Percentiles rank a stretch among this genome's conserved stretches.
phyloP scores from a whole-genome alignment of 1,139 yeast genomes.

The Yamadazyma buinensis region DNA sequence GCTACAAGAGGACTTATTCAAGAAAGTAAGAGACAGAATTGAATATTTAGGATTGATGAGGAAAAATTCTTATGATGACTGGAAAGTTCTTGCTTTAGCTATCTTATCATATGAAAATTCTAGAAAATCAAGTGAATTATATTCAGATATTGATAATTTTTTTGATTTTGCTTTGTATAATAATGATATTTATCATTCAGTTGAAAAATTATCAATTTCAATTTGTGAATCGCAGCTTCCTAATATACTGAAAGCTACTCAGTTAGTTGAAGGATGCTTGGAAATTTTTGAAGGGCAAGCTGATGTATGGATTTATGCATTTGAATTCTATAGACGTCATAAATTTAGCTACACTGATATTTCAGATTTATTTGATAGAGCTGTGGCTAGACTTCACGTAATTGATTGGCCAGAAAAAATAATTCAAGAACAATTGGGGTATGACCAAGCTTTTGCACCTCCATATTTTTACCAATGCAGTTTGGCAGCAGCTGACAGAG shows the following conservation, averaged over 20 bases:
- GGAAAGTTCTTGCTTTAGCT: conserved; percentile 34
- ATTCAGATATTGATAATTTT: conserved; percentile 11
- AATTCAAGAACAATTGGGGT: conserved; percentile 43
- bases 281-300: conserved; percentile 27
- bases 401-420: conserved; percentile 53
- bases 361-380: conserved; percentile 26
- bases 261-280: conserved; percentile 24
- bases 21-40: conserved; percentile 10
- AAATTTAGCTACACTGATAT: conserved; percentile 18
- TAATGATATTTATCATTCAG: conserved; percentile 35
- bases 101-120: conserved; percentile 18
- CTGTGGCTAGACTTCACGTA: conserved; percentile 21
- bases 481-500: conserved; percentile 17
- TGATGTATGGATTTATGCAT: conserved; percentile 48
- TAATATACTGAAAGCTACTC: conserved; percentile 23
- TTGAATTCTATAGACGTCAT: conserved; percentile 34
- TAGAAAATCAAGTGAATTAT: conserved; percentile 9
- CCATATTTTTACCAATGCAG: conserved; percentile 20
- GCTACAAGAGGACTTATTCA: conserved; percentile 7
- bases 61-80: conserved; percentile 25
- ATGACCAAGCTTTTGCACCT: conserved; percentile 35
- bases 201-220: conserved; percentile 37
- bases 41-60: conserved; percentile 16
- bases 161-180: conserved; percentile 23
- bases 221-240: conserved; percentile 24